Base-by-base conservation (phyloP, 2,329 filamentous ascomycete species). In the Epichloe bromicola region DNA sequence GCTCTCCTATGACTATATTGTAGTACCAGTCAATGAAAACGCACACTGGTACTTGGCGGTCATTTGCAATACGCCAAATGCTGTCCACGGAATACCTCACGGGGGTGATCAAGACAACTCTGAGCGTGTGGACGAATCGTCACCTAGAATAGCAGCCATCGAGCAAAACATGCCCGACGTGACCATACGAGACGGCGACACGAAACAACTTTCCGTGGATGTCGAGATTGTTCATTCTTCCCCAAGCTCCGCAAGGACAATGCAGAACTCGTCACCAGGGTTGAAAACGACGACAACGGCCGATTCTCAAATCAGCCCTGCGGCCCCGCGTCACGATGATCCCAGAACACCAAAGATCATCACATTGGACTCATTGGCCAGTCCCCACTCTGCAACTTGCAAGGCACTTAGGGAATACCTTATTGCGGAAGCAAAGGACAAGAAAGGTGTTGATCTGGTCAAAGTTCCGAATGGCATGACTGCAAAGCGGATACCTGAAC, bases 1-100 rank as follows among this genome's bases (percentile, higher is more conserved):
- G 8, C 87, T 97, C 60, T 77, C 75, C 5, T 89, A 87, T 59
- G 88, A 95, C 62, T 96, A 90, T 64, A 82, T 97, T 53, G 76
- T 97, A 11, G 85, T 98, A 6, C 93, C 93, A 0, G 88, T 98
- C 64, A 94, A 95, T 59, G 86, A 96, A 62, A 74, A 80, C 57
- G 70, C 74, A 1, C 93, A 98, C 66, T 98, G 94, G 93, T 97
- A 93, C 67, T 72, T 97, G 57, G 89, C 88, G 14, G 91, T 98
- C 51, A 91, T 98, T 49, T 95, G 88, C 75, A 95, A 98, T 60
- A 76, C 91, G 2, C 78, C 80, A 3, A 82, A 76, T 48, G 73
- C 93, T 20, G 61, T 80, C 46, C 44, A 37, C 2, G 55, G 48
- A 20, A 41, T 55, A 3, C 49, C 57, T 19, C 43, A 56, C 5